Evolutionary conservation across 192 early-diverging fungal genomes (phyloP), one percentile per base, ranked within the genome.

Genomic region (Thamnidium elegans): DNA sequence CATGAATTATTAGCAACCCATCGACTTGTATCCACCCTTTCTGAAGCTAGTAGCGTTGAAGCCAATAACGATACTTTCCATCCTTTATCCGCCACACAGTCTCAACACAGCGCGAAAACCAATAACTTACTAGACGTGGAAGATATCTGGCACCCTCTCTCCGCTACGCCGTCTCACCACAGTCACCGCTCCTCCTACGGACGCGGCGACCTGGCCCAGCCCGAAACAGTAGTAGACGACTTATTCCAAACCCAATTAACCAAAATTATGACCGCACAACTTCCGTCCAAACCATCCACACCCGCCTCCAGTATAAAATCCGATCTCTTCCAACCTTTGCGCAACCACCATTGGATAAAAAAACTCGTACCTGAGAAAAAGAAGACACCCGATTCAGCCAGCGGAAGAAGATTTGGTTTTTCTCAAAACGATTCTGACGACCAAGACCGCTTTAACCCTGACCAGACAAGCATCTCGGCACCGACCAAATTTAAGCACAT

Each of bases 371-470:
- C 58, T 58, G n/a, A 14, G 6, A 26, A 45, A 45, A 59, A 45
- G 13, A 19, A 3, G 26, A 26, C 36, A 0, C 39, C 39, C 3
- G 17, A 52, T 14, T 43, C 51, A 10, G 30, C 51, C 7, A 64
- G 63, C 3, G 63, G 63, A 42, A 19, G 42, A 21, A 34, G 63
- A 6, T 64, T 50, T 17, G 63, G 63, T 0, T 64, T 64, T 20
- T 64, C 63, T 3, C 63, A 64, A 53, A 36, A 64, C 23, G 63
- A 64, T 55, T 43, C 51, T 9, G 63, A 64, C 21, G 51, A 53
- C 7, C 21, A 13, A 8, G 47, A 63, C 2, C 20, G 1, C 2
- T 59, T 59, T 20, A 59, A 59, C 14, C 58, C 58, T 1, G 58
- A 59, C 14, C n/a, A 23, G 0, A 32, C 32, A n/a, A n/a, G n/a